Base-by-base conservation (phyloP, 805 yeast genomes). In the Saccharomycopsis sp. region DNA sequence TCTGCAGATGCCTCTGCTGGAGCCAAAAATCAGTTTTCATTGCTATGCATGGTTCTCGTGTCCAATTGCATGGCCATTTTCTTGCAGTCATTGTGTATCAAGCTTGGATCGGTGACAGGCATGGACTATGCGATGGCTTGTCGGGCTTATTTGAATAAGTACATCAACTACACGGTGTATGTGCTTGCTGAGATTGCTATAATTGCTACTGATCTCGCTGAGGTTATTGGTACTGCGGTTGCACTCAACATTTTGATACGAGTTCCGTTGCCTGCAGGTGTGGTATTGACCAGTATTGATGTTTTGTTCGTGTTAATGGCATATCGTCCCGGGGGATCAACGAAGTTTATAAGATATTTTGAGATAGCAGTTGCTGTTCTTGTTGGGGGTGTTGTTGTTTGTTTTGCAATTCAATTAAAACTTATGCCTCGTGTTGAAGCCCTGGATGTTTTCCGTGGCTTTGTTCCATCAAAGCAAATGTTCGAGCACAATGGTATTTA, bases 201-300 rank as follows among this genome's bases (percentile, higher is more conserved):
- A 59, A 84, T 91, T 48, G 92, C 96, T 15, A 91, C 97, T 0
- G 97, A 91, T 72, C 77, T 91, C 63, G 97, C 97, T 0, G 97
- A 91, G 69, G 97, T 91, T 5, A 89, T 91, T 24, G 97, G 97
- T 52, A 87, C 96, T 3, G 97, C 97, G 7, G 88, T 91, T 60
- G 84, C 97, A 0, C 73, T 91, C 50, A 85, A 89, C 65, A 87
- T 91, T 58, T 70, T 91, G 51, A 79, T 91, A 61, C 78, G 79
- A 14, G 78, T 91, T 21, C 97, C 97, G 0, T 75, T 91, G 48
- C 75, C 88, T 1, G 76, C 83, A 2, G 97, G 97, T 57, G 94
- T 91, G 2, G 71, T 87, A 2, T 72, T 91, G 24, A 90, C 97
- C 0, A 81, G 89, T 1, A 67, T 87, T 1, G 97, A 91, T 70